Base-by-base conservation (phyloP, 2,329 filamentous ascomycete genomes). In the Lecanoromycetidae sp. region DNA sequence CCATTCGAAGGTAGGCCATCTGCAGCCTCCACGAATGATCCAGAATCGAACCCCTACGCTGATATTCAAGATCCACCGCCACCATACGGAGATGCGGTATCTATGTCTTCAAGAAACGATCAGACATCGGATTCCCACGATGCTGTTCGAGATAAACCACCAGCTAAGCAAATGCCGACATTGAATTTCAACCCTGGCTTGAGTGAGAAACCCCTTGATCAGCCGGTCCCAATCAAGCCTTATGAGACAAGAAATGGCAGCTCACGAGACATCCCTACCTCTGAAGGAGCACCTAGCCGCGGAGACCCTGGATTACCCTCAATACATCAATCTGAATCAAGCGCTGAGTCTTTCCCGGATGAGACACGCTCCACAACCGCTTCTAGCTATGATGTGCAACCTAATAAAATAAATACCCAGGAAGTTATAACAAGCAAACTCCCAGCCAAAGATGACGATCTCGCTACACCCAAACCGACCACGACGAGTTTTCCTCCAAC, bases 401-500 rank as follows among this genome's bases (percentile, higher is more conserved):
- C 4, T 5, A 39, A 40, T 46, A 30, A 20, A 13, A 37, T 27
- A 19, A 32, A 33, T 19, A 20, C 38, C 17, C 19, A 36, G 20
- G 32, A 46, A 29, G 22, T 39, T 22, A 37, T 29, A 33, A 32
- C 45, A 32, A 15, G 22, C 25, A n/a, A 20, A 12, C 15, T 38
- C 26, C 12, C 36, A 40, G n/a, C 41, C 25, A 42, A 48, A 9
- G 38, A 26, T 37, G 34, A 30, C 10, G 45, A 48, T 15, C 20
- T 20, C 13, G 22, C 32, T 5, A 40, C 55, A 12, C 39, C 53
- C 2, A 54, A 54, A 15, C 35, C 41, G 35, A 37, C 49, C n/a
- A 20, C 48, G 13, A 49, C 52, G 13, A 43, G 52, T 13, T 50
- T 57, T 12, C 51, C 51, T 1, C 52, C 52, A 29, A 40, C 52